phyloP scores from a whole-genome alignment of 2,329 filamentous ascomycete species.

The Magnaporthiopsis rhizophila region DNA sequence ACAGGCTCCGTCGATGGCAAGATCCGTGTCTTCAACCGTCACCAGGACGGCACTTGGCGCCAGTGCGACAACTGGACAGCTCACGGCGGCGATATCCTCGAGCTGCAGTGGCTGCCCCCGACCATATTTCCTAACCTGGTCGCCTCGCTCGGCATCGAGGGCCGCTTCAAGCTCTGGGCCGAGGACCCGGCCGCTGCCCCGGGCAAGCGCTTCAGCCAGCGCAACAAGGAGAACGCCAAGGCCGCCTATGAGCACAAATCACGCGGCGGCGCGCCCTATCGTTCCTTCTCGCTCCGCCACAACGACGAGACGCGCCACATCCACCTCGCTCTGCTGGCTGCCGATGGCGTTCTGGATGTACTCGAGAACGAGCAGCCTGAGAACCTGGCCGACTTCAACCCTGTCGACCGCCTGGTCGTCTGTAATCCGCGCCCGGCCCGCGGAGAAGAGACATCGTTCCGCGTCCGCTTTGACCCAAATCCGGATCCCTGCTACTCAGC shows the following conservation, averaged over 20 bases:
- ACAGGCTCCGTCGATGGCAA: slow-evolving; percentile 89
- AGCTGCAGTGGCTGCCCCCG: slow-evolving; percentile 92
- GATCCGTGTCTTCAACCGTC: slow-evolving; percentile 83
- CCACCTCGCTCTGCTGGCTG: slow-evolving; percentile 73
- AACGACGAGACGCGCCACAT: slow-evolving; percentile 74
- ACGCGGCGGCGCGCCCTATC: slow-evolving; percentile 58
- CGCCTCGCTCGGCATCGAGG: slow-evolving; percentile 77
- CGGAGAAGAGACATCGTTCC: slow-evolving; percentile 82
- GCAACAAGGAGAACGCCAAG: slow-evolving; percentile 33
- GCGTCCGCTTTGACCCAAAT: slow-evolving; percentile 82
- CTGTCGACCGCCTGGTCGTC: slow-evolving; percentile 69
- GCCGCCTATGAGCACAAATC: slow-evolving; percentile 49
- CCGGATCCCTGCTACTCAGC: slow-evolving; percentile 71
- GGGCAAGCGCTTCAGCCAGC: slow-evolving; percentile 73
- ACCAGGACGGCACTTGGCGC: slow-evolving; percentile 69
- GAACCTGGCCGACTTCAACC: slow-evolving; percentile 66
- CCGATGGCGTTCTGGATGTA: slow-evolving; percentile 71
- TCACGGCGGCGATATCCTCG: slow-evolving; percentile 82
- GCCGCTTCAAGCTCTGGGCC: slow-evolving; percentile 85
- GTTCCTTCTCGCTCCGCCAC: slow-evolving; percentile 77
- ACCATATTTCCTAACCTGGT: slow-evolving; percentile 80
- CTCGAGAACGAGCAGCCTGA: slow-evolving; percentile 83
- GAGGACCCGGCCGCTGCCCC: slow-evolving; percentile 77
- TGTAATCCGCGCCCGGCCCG: slow-evolving; percentile 57
- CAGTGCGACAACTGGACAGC: slow-evolving; percentile 83